Percentiles rank a stretch among this genome's conserved stretches.
These are phyloP conservation scores for Sphaerostilbella broomeana DNA, from an alignment of 2,329 filamentous ascomycete genomes.

Conservation along the genomic window DNA sequence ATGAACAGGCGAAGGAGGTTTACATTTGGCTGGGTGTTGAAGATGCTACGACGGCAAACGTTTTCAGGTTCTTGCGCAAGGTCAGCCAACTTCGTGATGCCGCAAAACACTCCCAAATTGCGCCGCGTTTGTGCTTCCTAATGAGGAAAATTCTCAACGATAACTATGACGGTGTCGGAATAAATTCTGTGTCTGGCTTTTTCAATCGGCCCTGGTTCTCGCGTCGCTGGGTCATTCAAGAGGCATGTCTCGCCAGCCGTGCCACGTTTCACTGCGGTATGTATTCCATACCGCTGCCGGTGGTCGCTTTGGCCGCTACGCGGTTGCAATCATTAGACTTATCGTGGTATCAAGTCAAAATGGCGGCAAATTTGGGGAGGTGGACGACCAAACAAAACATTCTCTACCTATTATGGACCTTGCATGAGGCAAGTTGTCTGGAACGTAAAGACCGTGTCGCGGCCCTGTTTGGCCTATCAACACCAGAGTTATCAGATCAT, in stretches of 20 bases:
- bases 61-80: conserved; percentile 7
- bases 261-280: conserved; percentile 7
- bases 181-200: not conserved
- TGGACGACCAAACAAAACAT: not conserved
- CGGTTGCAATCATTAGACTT: conserved; percentile 1
- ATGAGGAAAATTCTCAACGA: not conserved
- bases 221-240: conserved; percentile 12
- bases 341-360: not conserved
- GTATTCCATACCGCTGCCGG: conserved; percentile 3
- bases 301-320: conserved; percentile 3
- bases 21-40: conserved; percentile 6
- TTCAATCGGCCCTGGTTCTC: conserved; percentile 8
- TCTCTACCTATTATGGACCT: conserved; percentile 8
- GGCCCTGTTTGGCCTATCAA: conserved; percentile 1
- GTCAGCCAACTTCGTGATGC: conserved; percentile 1
- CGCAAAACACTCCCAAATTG: not conserved
- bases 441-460: conserved; percentile 7
- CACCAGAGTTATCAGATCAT: not conserved
- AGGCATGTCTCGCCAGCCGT: conserved; percentile 6
- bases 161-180: not conserved
- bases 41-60: conserved; percentile 1
- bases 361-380: not conserved
- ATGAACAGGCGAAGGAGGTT: conserved; percentile 1
- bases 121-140: not conserved
- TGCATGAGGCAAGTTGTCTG: conserved; percentile 4